Evolutionary conservation across 768 basidiomycete genomes (phyloP).

Genomic region (Trametes cingulata): DNA sequence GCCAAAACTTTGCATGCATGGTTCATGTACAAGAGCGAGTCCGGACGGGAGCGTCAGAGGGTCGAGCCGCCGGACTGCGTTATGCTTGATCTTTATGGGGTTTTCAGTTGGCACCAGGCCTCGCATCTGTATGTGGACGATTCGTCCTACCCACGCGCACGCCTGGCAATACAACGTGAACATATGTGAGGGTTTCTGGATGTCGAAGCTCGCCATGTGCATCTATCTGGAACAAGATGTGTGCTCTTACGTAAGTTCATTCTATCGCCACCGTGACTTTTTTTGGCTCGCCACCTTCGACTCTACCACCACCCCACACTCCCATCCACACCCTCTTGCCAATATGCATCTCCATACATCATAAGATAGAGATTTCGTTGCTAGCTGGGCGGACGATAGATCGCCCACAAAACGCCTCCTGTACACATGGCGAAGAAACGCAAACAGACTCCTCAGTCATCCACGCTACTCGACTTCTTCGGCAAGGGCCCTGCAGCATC

Average conservation of each 20-base stretch:
- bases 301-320: background rate
- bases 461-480: conserved; percentile 32
- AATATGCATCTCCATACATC: background rate
- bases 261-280: background rate
- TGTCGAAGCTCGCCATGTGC: too few relatives aligned
- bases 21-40: conserved; percentile 5
- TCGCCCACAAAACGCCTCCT: too few relatives aligned
- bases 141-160: too few relatives aligned
- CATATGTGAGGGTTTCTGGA: too few relatives aligned
- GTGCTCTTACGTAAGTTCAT: background rate
- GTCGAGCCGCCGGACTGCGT: background rate
- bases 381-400: background rate
- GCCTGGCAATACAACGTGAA: too few relatives aligned
- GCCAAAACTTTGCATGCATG: conserved; percentile 31
- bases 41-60: background rate
- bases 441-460: conserved; percentile 30
- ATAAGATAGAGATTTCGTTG: background rate
- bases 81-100: background rate
- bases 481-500: conserved; percentile 8
- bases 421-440: conserved; percentile 30
- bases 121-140: too few relatives aligned
- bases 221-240: too few relatives aligned
- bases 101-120: too few relatives aligned
- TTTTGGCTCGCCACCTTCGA: too few relatives aligned
- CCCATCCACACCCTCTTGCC: background rate